A percentile compares a stretch with the other conserved stretches of the same genome.
Evolutionary conservation across 352 stramenopile genomes (phyloP).

Genomic region (Pilasporangium apinafurcum): DNA sequence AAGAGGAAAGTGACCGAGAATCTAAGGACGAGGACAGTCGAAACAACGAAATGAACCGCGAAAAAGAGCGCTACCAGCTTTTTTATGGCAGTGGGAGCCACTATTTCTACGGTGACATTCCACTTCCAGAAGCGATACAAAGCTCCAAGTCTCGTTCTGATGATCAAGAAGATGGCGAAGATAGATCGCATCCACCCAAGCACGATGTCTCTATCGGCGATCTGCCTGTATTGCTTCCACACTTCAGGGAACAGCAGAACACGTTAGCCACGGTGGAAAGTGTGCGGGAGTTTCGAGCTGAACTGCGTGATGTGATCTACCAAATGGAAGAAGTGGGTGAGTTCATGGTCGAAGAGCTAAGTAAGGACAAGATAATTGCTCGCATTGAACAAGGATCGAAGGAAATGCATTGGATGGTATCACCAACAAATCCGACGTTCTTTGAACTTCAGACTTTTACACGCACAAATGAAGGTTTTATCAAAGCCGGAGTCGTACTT

Average conservation of each 20-base stretch:
- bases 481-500: slow-evolving; percentile 27
- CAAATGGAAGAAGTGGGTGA: slow-evolving; percentile 63
- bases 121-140: slow-evolving; percentile 16
- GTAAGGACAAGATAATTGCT: slow-evolving; percentile 42
- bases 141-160: neutral
- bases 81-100: slow-evolving; percentile 48
- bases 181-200: slow-evolving; percentile 4
- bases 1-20: slow-evolving; percentile 1
- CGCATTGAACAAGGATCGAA: slow-evolving; percentile 32
- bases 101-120: slow-evolving; percentile 47
- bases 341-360: slow-evolving; percentile 66
- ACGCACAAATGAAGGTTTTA: slow-evolving; percentile 31
- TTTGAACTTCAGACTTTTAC: slow-evolving; percentile 59
- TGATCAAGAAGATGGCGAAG: slow-evolving; percentile 9
- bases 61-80: slow-evolving; percentile 25
- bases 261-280: slow-evolving; percentile 28
- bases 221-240: slow-evolving; percentile 33
- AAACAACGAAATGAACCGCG: neutral
- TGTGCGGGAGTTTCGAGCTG: slow-evolving; percentile 28
- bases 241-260: slow-evolving; percentile 53
- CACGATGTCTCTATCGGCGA: slow-evolving; percentile 22
- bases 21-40: slow-evolving; percentile 9
- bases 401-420: slow-evolving; percentile 51
- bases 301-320: slow-evolving; percentile 47
- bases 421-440: slow-evolving; percentile 37